Base-by-base conservation (phyloP, 2,329 filamentous ascomycete species). In the Basipetospora chlamydospora region DNA sequence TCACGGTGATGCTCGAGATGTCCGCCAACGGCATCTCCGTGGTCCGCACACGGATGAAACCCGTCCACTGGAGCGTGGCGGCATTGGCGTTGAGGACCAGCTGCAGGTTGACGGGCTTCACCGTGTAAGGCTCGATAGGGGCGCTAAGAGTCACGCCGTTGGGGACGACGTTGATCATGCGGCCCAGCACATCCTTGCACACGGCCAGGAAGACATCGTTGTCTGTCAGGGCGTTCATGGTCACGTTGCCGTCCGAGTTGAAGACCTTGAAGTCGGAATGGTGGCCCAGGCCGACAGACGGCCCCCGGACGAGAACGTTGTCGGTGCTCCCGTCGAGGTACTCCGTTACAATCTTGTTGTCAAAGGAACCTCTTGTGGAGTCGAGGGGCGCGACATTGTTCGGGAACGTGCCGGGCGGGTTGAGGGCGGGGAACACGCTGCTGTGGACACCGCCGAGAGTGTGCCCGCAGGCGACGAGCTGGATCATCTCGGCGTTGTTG, bases 81-180 rank as follows among this genome's bases (percentile, higher is more conserved):
- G 65, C 71, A 12, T 63, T 64, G 6, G 58, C 46, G 37, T 64
- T 57, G 12, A 77, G 55, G 0, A 64, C 64, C 26, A 77, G 59
- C 46, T 74, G 68, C 44, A 76, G 51, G 34, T 61, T 57, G 35
- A 69, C 66, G 3, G 73, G 73, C 56, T 77, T 78, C 46, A 76
- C 61, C 12, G 60, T 60, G 49, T 77, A 77, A 1, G 71, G 68
- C 8, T 53, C 51, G 38, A 77, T 63, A 3, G 66, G 58, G 33
- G 65, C 64, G 0, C 64, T 63, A 3, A 77, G 60, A 1, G 53
- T 55, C 3, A 73, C 66, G 3, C 56, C 57, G 3, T 52, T 47
- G 2, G 72, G 71, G 1, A 77, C 70, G 4, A 64, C 59, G n/a
- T 78, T 68, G 40, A 77, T 71, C 71, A 77, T 68, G 47, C 66